Conservation (phyloP, 306 rosid genomes). For the Glycine tomentella region DNA sequence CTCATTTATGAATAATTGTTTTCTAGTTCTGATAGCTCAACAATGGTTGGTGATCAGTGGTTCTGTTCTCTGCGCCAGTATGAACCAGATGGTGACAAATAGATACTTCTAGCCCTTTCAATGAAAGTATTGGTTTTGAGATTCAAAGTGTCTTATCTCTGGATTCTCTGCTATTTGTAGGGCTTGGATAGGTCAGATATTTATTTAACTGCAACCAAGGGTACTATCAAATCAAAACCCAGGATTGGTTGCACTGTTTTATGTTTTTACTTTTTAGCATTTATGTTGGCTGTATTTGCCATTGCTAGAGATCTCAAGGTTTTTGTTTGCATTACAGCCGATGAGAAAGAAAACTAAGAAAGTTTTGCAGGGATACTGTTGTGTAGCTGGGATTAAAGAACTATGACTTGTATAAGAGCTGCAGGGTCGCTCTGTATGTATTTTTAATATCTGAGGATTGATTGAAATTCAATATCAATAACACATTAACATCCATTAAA, state of each 20-base stretch:
- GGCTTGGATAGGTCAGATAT: constrained; percentile 58
- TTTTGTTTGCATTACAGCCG: too few relatives aligned
- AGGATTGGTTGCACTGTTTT: constrained; percentile 80
- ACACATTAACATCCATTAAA: constrained; percentile 77
- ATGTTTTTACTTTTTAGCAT: constrained; percentile 79
- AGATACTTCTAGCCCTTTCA: constrained; percentile 54
- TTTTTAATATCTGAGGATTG: constrained; percentile 79
- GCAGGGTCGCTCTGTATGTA: constrained; percentile 86
- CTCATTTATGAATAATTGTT: constrained; percentile 48
- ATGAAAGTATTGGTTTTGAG: constrained; percentile 47
- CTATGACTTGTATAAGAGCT: constrained; percentile 77
- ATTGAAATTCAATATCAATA: constrained; percentile 93
- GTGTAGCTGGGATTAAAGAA: constrained; percentile 75
- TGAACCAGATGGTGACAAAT: constrained; percentile 54
- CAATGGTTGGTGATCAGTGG: constrained; percentile 48
- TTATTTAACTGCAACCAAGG: constrained; percentile 74
- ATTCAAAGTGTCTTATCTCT: constrained; percentile 45
- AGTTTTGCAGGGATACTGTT: constrained; percentile 79
- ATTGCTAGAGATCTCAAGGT: constrained; percentile 61
- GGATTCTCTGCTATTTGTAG: constrained; percentile 52
- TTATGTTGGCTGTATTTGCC: constrained; percentile 72
- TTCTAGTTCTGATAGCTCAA: constrained; percentile 57
- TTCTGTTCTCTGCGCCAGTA: constrained; percentile 55
- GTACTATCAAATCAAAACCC: constrained; percentile 64
- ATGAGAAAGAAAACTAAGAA: constrained; percentile 58